Base-by-base conservation (phyloP, 2,329 filamentous ascomycete genomes). In the Erysiphe neolycopersici region DNA sequence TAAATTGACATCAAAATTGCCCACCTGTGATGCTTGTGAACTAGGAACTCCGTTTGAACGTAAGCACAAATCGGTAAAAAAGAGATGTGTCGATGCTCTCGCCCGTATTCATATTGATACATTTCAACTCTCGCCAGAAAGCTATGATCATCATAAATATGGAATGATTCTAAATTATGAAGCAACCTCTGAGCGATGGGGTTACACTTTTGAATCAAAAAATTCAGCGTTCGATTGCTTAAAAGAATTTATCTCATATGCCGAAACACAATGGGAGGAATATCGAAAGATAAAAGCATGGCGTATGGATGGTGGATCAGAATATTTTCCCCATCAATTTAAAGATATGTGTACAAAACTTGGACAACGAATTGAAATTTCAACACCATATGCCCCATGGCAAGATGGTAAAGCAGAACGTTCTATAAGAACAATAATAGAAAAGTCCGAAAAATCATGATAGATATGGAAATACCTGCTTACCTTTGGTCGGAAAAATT, bases 381-480 rank as follows among this genome's bases (percentile, higher is more conserved):
- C 41, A 2, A 43, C 30, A 9, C 41, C 41, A 36, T 37, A 37
- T 36, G 33, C 31, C 16, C 41, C 32, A 4, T 26, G 33, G 41
- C 41, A 43, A 36, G 41, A 37, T n/a, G 41, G 41, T 2, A 43
- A 16, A 26, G 30, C 41, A 26, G 41, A 43, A 43, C 30, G 10
- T 36, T 35, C 41, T 14, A 43, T 36, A 22, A 11, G 41, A 35
- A 37, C 33, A 3, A 36, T 43, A 3, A 42, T 42, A 5, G 40
- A 33, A 42, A 32, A 33, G 14, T 31, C 3, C 11, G 40, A 18
- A 42, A 31, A 42, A 31, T n/a, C 5, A 43, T 43, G 16, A 43
- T 43, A 38, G 12, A 1, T 5, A 43, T 29, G 33, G 33, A 43
- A 29, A 43, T 43, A 35, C 33, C 36, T 4, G 11, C 33, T 3